Percentiles rank a stretch among this genome's conserved stretches.
phyloP scores from a whole-genome alignment of 768 basidiomycete genomes.

The Mycena galericulata region DNA sequence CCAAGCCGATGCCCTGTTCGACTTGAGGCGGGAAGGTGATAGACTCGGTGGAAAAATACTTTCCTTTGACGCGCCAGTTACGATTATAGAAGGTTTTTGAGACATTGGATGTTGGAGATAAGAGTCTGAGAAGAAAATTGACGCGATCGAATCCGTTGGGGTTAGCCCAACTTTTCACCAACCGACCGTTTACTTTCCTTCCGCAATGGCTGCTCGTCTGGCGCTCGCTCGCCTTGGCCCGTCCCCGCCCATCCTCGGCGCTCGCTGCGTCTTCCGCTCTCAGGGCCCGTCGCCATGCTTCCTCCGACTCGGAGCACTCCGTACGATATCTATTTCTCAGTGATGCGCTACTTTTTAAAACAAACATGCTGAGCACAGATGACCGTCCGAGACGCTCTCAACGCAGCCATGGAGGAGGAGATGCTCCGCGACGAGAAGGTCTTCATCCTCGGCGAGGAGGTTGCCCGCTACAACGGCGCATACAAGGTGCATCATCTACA shows the following conservation, averaged over 20 bases:
- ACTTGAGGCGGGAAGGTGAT: constrained; percentile 15
- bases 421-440: constrained; percentile 97
- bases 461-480: constrained; percentile 97
- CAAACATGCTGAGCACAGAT: constrained; percentile 73
- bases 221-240: constrained; percentile 75
- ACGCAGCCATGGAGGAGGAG: constrained; percentile 99
- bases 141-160: neutral
- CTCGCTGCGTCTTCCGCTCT: constrained; percentile 55
- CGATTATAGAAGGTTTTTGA: constrained; percentile 76
- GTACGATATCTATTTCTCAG: constrained; percentile 43
- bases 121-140: neutral
- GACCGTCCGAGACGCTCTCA: constrained; percentile 99
- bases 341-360: neutral
- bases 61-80: constrained; percentile 90
- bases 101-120: neutral
- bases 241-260: constrained; percentile 60
- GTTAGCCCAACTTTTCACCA: neutral
- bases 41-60: neutral
- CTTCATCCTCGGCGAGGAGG: constrained; percentile 97
- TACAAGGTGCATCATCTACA: constrained; percentile 74
- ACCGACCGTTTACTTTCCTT: constrained; percentile 36
- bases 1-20: constrained; percentile 79
- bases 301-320: constrained; percentile 59
- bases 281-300: constrained; percentile 71
- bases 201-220: constrained; percentile 67